Conservation (phyloP, 2,329 filamentous ascomycete genomes). For the Ceratocystis diversiconidia region DNA sequence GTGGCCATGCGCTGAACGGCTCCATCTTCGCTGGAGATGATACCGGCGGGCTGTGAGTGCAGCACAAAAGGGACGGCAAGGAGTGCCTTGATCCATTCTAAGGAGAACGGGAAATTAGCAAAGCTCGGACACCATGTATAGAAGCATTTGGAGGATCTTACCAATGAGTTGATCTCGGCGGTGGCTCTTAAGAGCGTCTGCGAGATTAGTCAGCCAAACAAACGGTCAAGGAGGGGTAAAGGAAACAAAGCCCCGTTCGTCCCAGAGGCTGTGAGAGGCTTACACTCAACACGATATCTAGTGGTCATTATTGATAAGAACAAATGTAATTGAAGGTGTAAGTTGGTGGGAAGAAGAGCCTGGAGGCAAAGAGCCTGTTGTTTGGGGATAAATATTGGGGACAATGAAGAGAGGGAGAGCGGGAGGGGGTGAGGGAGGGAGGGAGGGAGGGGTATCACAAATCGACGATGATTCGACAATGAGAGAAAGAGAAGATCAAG, state of each 20-base stretch:
- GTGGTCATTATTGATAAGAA: slow-evolving; percentile 37
- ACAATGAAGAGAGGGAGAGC: background rate
- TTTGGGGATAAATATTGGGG: background rate
- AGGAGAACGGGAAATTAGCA: slow-evolving; percentile 12
- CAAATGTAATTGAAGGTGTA: background rate
- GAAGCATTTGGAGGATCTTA: slow-evolving; percentile 25
- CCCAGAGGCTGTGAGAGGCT: slow-evolving; percentile 24
- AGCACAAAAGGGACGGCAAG: slow-evolving; percentile 92
- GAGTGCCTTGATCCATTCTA: slow-evolving; percentile 90
- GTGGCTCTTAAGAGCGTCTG: slow-evolving; percentile 63
- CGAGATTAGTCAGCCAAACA: slow-evolving; percentile 1
- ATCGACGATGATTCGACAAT: background rate
- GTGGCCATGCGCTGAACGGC: slow-evolving; percentile 58
- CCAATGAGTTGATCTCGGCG: slow-evolving; percentile 79
- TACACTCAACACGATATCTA: slow-evolving; percentile 60
- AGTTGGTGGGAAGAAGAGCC: background rate
- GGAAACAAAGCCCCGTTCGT: too few species aligned
- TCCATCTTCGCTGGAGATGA: slow-evolving; percentile 55
- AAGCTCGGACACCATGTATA: background rate
- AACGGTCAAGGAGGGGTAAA: background rate
- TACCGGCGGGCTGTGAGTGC: slow-evolving; percentile 82
- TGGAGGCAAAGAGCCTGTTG: background rate
- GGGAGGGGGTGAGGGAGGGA: background rate
- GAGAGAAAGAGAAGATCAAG: background rate
- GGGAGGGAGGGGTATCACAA: background rate